Base-by-base conservation (phyloP, 1,284 basidiomycete species). In the Microbotryum saponariae region DNA sequence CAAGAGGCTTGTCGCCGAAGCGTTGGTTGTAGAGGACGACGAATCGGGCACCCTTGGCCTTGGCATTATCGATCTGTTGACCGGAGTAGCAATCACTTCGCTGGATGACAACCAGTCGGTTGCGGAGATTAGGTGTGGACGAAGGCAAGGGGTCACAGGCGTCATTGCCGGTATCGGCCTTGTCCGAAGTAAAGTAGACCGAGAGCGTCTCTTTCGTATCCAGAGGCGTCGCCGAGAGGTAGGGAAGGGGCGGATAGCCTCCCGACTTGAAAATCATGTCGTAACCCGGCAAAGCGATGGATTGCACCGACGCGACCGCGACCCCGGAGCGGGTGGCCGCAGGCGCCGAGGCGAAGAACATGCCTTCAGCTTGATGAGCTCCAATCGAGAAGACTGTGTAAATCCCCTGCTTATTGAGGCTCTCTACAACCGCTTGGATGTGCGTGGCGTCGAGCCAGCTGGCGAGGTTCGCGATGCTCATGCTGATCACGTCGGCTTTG, bases 81-180 rank as follows among this genome's bases (percentile, higher is more conserved):
- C 37, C 37, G 37, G 37, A 42, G 37, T 16, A 42, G 50, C 67
- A 83, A 31, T 76, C 77, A 3, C 83, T 82, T 23, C 82, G 77
- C 47, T 81, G 78, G 50, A 84, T 75, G 52, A 84, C 66, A 4
- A 80, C 80, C 12, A 83, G 68, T 54, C 75, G 80, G 2, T 68
- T 65, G 8, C 79, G 78, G 4, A 85, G 76, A 69, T 83, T 78
- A 0, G 82, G 83, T 0, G 80, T 83, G 48, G 65, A 73, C 44
- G 76, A 78, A 4, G 82, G 82, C 4, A 84, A 76, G 5, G 82
- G 76, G 54, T 77, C 68, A 73, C 83, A 84, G 3, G 82, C 82
- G 68, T 84, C 83, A 63, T 80, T 75, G 5, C 71, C 70, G 14
- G 79, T 72, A 20, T 58, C 60, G 21, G 71, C 62, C 57, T 74